A percentile compares a stretch with the other conserved stretches of the same genome.
Evolutionary conservation across 2,329 filamentous ascomycete genomes (phyloP).

Genomic region (Tolypocladium sp.): DNA sequence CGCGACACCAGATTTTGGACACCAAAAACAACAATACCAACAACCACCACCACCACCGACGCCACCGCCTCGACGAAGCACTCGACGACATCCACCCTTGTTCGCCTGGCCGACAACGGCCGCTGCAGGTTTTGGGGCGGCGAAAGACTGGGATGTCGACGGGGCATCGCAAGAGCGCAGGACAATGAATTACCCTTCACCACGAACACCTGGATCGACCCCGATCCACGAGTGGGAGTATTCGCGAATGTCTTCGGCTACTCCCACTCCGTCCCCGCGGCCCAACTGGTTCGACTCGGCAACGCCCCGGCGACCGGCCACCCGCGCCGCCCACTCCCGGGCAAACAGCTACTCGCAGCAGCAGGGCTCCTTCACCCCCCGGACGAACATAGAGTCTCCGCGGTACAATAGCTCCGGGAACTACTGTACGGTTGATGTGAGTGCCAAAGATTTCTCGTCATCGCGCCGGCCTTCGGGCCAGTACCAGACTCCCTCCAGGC

Average conservation of each 20-base stretch:
- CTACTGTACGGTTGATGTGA: slow-evolving; percentile 59
- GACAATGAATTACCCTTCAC: slow-evolving; percentile 30
- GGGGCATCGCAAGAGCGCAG: slow-evolving; percentile 23
- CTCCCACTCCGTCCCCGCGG: slow-evolving; percentile 48
- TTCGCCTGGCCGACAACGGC: neutral
- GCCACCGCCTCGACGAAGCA: neutral
- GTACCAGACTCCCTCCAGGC: slow-evolving; percentile 26
- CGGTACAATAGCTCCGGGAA: slow-evolving; percentile 54
- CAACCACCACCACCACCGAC: neutral
- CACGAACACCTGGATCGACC: slow-evolving; percentile 34
- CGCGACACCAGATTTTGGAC: neutral
- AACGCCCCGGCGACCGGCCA: slow-evolving; percentile 44
- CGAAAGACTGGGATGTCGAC: slow-evolving; percentile 16
- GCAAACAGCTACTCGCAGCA: slow-evolving; percentile 29
- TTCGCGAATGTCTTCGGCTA: slow-evolving; percentile 42
- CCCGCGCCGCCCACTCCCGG: slow-evolving; percentile 33
- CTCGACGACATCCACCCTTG: neutral
- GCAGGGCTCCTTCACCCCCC: slow-evolving; percentile 27
- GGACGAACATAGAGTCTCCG: slow-evolving; percentile 44
- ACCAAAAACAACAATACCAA: neutral
- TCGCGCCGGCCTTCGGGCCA: slow-evolving; percentile 28
- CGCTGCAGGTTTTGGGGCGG: neutral
- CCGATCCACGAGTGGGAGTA: slow-evolving; percentile 44
- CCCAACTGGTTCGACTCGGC: slow-evolving; percentile 38
- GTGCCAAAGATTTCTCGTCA: slow-evolving; percentile 43